Base-by-base conservation (phyloP, 805 yeast genomes). In the Priceomyces haplophilus region DNA sequence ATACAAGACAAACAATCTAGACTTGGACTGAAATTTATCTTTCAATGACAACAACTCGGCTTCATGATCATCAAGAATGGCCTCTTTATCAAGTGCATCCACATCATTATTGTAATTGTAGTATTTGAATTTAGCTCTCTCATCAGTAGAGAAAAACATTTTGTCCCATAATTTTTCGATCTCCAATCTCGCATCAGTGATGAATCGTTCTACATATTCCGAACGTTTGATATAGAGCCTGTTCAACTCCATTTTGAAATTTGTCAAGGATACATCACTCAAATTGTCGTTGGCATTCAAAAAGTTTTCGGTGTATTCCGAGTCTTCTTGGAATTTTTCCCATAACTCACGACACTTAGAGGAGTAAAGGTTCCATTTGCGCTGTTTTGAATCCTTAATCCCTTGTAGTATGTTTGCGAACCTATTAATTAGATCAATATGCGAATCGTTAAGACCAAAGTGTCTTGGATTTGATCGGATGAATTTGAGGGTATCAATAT, bases 121-220 rank as follows among this genome's bases (percentile, higher is more conserved):
- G 8, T 73, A 72, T 24, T 68, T 58, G 59, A 87, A 85, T 1
- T 55, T 56, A 1, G 45, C 47, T 49, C 77, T 72, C 39, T 83
- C 80, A 1, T 66, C 72, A 1, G 70, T 73, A 1, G 84, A 72
- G 47, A 75, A 83, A 58, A 75, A 80, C 51, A 90, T 61, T 7
- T 69, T 61, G 27, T 73, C 67, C 90, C 96, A 89, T 8, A 78
- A 63, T 3, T 69, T 74, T 32, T 70, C 72, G 8, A 90, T 83
- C 43, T 78, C 78, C 2, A 55, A 53, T 58, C 91, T 72, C 2
- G 85, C 70, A 36, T 80, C 85, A 4, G 66, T 55, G 10, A 90
- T 84, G 46, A 90, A 82, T 16, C 78, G 78, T 40, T 85, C 82
- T 16, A 90, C 78, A 49, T 77, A 76, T 43, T 78, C 73, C 21